A percentile compares a stretch with the other conserved stretches of the same genome.
phyloP scores from a whole-genome alignment of 768 basidiomycete genomes.

The Piloderma croceum region DNA sequence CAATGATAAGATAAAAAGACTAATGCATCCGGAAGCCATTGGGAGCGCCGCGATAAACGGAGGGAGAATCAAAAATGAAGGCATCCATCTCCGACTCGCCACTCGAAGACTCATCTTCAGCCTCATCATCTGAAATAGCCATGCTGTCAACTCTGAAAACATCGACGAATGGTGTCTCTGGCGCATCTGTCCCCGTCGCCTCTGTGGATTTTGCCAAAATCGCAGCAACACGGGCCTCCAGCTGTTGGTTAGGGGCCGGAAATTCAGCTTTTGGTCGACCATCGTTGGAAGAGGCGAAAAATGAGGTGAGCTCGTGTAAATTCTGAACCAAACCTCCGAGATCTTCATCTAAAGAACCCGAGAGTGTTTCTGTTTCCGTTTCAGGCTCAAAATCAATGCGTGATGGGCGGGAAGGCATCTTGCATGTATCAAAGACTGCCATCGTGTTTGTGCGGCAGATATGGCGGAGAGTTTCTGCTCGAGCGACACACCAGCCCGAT shows the following conservation, averaged over 20 bases:
- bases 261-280: constrained; percentile 8
- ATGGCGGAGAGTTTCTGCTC: constrained; percentile 52
- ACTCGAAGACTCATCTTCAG: constrained; percentile 42
- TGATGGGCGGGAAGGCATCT: constrained; percentile 61
- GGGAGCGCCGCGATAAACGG: constrained; percentile 38
- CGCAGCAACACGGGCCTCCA: constrained; percentile 76
- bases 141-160: constrained; percentile 55
- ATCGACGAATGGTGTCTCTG: constrained; percentile 77
- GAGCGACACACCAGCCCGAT: constrained; percentile 85
- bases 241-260: constrained; percentile 48
- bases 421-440: constrained; percentile 83
- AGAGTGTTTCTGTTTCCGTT: constrained; percentile 43
- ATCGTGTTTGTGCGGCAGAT: constrained; percentile 72
- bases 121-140: constrained; percentile 31
- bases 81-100: constrained; percentile 51
- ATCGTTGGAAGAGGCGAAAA: constrained; percentile 53
- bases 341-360: constrained; percentile 48
- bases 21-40: constrained; percentile 41
- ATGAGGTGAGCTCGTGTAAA: constrained; percentile 68
- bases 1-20: constrained; percentile 2
- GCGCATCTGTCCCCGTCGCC: constrained; percentile 44
- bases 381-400: constrained; percentile 69
- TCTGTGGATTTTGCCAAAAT: constrained; percentile 78
- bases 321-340: constrained; percentile 76
- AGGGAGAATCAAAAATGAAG: constrained; percentile 56